These are phyloP conservation scores for Cutaneotrichosporon dermatis DNA, from an alignment of 1,284 basidiomycete species.

Conservation along the genomic window DNA sequence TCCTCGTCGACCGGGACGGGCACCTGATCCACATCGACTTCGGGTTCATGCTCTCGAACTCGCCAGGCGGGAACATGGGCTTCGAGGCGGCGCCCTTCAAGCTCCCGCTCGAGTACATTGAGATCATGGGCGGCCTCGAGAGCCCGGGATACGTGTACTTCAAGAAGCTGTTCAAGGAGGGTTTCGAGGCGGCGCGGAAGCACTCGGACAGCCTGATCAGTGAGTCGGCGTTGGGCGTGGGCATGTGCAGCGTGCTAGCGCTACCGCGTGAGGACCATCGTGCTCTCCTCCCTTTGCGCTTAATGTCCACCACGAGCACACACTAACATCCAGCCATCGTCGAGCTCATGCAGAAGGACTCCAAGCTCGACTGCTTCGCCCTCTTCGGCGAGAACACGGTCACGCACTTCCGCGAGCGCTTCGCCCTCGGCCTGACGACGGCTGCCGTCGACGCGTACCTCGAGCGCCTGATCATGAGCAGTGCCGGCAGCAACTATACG, in stretches of 20 bases:
- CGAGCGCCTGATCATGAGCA: slow-evolving; percentile 78
- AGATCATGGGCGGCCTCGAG: slow-evolving; percentile 86
- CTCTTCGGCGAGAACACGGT: slow-evolving; percentile 88
- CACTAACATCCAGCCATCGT: slow-evolving; percentile 58
- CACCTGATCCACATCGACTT: slow-evolving; percentile 86
- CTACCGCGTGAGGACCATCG: too few relatives aligned
- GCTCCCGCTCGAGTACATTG: slow-evolving; percentile 87
- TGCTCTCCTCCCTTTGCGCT: too few relatives aligned
- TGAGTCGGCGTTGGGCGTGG: neutral
- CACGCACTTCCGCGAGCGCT: slow-evolving; percentile 79
- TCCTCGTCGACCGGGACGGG: slow-evolving; percentile 89
- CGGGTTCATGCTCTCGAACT: slow-evolving; percentile 96
- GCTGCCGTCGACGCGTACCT: slow-evolving; percentile 82
- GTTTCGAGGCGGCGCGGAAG: slow-evolving; percentile 89
- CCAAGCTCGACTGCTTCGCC: slow-evolving; percentile 85
- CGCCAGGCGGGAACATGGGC: slow-evolving; percentile 87
- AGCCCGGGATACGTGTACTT: slow-evolving; percentile 78
- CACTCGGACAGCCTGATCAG: slow-evolving; percentile 94
- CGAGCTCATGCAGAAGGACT: slow-evolving; percentile 96
- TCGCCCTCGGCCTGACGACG: slow-evolving; percentile 85
- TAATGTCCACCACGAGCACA: too few relatives aligned
- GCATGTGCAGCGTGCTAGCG: too few relatives aligned
- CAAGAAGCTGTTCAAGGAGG: slow-evolving; percentile 79
- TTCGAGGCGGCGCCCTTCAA: slow-evolving; percentile 99
- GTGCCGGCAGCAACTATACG: slow-evolving; percentile 87